Conservation (phyloP, 2,329 filamentous ascomycete genomes). For the Epichloe coenophiala region DNA sequence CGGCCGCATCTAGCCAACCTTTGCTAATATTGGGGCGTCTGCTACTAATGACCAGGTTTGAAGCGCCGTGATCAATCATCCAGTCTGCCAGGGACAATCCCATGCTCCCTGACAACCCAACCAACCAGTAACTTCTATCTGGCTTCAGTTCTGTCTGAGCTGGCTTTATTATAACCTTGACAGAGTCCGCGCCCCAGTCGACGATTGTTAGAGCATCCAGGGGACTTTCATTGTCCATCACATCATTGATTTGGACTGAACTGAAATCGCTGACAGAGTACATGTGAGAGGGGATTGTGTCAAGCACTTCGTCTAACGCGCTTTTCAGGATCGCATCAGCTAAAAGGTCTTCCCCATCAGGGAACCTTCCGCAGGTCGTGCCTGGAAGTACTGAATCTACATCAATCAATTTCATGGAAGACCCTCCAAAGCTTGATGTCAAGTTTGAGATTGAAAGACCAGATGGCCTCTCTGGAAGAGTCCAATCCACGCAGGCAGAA, state of each 20-base stretch:
- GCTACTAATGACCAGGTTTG: not conserved
- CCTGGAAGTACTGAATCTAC: not conserved
- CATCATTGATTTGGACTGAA: not conserved
- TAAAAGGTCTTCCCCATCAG: not conserved
- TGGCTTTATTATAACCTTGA: conserved; percentile 7
- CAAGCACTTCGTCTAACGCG: not conserved
- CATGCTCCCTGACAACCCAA: conserved; percentile 18
- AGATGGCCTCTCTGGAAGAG: not conserved
- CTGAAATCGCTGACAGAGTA: not conserved
- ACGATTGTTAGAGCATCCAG: not conserved
- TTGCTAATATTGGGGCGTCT: not conserved
- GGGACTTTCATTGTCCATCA: not conserved
- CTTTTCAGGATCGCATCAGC: not conserved
- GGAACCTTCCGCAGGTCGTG: not conserved
- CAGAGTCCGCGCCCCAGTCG: not conserved
- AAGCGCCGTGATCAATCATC: conserved; percentile 20
- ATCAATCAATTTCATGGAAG: not conserved
- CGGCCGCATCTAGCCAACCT: not conserved
- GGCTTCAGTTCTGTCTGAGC: conserved; percentile 7
- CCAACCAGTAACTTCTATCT: conserved; percentile 15
- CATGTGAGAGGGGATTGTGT: too few species aligned
- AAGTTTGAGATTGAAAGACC: not conserved
- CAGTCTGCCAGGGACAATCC: conserved; percentile 22
- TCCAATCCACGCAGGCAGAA: not conserved
- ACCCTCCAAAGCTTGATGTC: not conserved